These are phyloP conservation scores for Oleoguttula mirabilis DNA, from an alignment of 495 filamentous ascomycete genomes.

Conservation along the genomic window DNA sequence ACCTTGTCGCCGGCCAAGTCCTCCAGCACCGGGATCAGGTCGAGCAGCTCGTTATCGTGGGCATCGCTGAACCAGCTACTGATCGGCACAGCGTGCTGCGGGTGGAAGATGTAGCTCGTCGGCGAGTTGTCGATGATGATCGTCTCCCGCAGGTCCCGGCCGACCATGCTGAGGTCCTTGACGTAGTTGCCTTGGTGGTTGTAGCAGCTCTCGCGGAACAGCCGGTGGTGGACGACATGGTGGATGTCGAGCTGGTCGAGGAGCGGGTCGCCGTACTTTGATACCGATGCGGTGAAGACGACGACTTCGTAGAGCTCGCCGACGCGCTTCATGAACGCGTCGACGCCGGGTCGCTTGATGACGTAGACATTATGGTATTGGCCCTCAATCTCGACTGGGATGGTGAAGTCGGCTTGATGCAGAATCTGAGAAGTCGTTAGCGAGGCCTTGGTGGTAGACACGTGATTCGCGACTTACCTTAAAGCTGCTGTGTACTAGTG, in stretches of 20 bases:
- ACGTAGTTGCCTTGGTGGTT: slow-evolving; percentile 99
- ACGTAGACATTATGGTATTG: slow-evolving; percentile 99
- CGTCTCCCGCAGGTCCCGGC: slow-evolving; percentile 88
- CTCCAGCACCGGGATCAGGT: slow-evolving; percentile 96
- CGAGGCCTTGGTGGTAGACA: too few relatives aligned
- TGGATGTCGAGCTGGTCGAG: slow-evolving; percentile 97
- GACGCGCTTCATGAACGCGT: slow-evolving; percentile 97
- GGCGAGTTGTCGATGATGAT: slow-evolving; percentile 99
- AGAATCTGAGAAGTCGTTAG: slow-evolving; percentile 85
- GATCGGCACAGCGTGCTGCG: slow-evolving; percentile 97
- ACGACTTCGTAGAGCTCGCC: slow-evolving; percentile 98
- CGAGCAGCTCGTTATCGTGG: slow-evolving; percentile 96
- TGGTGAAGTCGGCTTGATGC: slow-evolving; percentile 97
- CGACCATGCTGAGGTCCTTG: slow-evolving; percentile 95
- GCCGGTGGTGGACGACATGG: slow-evolving; percentile 84
- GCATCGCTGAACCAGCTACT: slow-evolving; percentile 99
- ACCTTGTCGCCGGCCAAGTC: slow-evolving; percentile 82
- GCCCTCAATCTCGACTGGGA: slow-evolving; percentile 97
- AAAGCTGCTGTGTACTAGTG: slow-evolving; percentile 97
- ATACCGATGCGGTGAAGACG: slow-evolving; percentile 96
- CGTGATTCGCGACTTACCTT: too few relatives aligned
- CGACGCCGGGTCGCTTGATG: slow-evolving; percentile 93
- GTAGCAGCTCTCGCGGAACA: slow-evolving; percentile 97
- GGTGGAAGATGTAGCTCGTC: slow-evolving; percentile 98
- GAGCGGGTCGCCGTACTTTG: slow-evolving; percentile 97